Conservation (phyloP, 2,329 filamentous ascomycete species). For the Coleophoma eucalyptorum region DNA sequence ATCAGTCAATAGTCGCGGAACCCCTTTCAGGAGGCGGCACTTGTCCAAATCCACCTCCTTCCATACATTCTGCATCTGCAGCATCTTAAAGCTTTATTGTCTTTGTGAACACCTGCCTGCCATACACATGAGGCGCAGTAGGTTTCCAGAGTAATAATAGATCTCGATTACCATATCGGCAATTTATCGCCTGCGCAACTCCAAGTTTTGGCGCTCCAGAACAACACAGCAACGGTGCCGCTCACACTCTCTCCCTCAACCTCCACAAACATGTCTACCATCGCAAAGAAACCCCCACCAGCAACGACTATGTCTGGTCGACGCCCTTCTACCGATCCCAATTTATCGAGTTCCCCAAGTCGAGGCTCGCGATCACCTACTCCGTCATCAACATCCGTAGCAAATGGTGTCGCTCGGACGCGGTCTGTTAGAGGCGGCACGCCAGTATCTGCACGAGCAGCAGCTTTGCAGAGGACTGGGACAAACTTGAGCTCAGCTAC, state of each 20-base stretch:
- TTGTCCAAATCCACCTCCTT: neutral
- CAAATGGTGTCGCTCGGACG: conserved; percentile 45
- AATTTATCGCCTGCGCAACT: neutral
- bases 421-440: conserved; percentile 62
- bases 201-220: neutral
- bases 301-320: conserved; percentile 17
- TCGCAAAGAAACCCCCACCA: conserved; percentile 34
- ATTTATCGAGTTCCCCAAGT: conserved; percentile 13
- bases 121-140: neutral
- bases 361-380: conserved; percentile 21
- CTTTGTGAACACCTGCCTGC: neutral
- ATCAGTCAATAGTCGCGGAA: neutral
- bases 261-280: conserved; percentile 32
- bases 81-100: neutral
- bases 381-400: conserved; percentile 14
- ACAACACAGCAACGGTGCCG: conserved; percentile 28
- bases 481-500: conserved; percentile 25
- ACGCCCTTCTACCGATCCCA: conserved; percentile 23
- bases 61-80: neutral
- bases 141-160: neutral
- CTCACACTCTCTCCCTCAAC: neutral
- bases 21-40: neutral
- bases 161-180: neutral
- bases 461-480: conserved; percentile 58
- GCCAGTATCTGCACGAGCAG: conserved; percentile 71